Base-by-base conservation (phyloP, 192 early-diverging fungal genomes). In the Umbelopsis sp. region DNA sequence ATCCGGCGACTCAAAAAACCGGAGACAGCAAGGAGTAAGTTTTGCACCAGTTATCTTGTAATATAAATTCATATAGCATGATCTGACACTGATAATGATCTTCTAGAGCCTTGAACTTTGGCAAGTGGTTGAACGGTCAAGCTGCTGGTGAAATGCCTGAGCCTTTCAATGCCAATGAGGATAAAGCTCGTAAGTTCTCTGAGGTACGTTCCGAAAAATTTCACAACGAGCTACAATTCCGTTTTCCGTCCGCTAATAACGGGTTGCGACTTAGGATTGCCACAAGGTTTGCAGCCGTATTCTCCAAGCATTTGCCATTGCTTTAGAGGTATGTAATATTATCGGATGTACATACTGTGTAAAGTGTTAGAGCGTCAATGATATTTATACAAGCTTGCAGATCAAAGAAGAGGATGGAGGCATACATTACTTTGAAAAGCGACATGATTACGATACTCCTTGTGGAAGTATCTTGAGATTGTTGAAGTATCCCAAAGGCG, bases 11-110 rank as follows among this genome's bases (percentile, higher is more conserved):
- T 25, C 83, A 86, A 72, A 79, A 66, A 12, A 66, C 79, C 16
- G 83, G 83, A 26, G 90, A 91, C 73, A 71, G 80, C 56, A 91
- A 91, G 80, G 90, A 91, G 86, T 86, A 82, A 76, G 81, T 76
- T 0, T 25, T 52, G 26, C 41, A n/a, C 36, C 68, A 25, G 32
- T 31, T 54, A 41, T 47, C 29, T 41, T 38, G 56, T 47, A 54
- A 6, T 54, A 49, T 11, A 17, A 1, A 52, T 43, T n/a, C n/a
- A n/a, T n/a, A n/a, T n/a, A n/a, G n/a, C 29, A 29, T 67, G 22
- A 68, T 38, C 5, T 51, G 38, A 50, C 34, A 75, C 44, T 43
- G 14, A 51, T n/a, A 70, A 29, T 25, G 26, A 2, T 34, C 2
- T 12, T 5, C 24, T 75, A 87, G 87, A 73, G 86, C 83, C 2